phyloP scores from a whole-genome alignment of 352 stramenopile species.

The Thalassiosira livingstoniorum region DNA sequence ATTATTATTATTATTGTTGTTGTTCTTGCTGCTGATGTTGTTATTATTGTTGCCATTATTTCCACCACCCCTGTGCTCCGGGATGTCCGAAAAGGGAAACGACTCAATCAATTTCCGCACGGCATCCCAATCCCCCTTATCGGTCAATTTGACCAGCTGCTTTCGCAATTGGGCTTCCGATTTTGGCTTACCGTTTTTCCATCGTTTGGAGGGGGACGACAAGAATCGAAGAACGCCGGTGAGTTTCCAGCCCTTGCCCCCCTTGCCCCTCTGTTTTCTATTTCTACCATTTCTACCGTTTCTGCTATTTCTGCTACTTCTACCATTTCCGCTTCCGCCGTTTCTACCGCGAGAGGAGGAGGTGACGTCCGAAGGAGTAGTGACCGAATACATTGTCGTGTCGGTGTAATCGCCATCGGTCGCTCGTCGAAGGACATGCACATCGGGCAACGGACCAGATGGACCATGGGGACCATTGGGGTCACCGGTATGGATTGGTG shows the following conservation, averaged over 20 bases:
- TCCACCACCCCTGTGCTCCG: slow-evolving; percentile 1
- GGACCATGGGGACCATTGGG: no score
- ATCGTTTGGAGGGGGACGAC: not conserved
- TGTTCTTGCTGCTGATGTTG: slow-evolving; percentile 7
- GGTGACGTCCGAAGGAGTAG: slow-evolving; percentile 7
- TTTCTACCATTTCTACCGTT: no score
- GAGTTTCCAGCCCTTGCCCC: not conserved
- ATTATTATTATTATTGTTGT: slow-evolving; percentile 1
- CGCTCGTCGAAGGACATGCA: slow-evolving; percentile 18
- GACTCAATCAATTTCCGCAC: slow-evolving; percentile 40
- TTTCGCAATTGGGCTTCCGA: slow-evolving; percentile 40
- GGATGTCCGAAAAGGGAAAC: slow-evolving; percentile 35
- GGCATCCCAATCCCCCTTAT: slow-evolving; percentile 31
- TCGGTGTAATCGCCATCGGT: not conserved
- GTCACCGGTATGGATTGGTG: no score
- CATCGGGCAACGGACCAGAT: no score
- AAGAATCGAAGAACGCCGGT: not conserved
- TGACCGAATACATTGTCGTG: slow-evolving; percentile 23
- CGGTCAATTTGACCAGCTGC: slow-evolving; percentile 19
- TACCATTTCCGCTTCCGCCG: not conserved
- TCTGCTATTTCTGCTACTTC: no score
- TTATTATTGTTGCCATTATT: not conserved
- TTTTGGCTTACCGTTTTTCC: not conserved
- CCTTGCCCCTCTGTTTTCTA: not conserved
- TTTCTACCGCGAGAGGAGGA: not conserved